Conservation (phyloP, 2,329 filamentous ascomycete genomes). For the Aspergillus sp. region DNA sequence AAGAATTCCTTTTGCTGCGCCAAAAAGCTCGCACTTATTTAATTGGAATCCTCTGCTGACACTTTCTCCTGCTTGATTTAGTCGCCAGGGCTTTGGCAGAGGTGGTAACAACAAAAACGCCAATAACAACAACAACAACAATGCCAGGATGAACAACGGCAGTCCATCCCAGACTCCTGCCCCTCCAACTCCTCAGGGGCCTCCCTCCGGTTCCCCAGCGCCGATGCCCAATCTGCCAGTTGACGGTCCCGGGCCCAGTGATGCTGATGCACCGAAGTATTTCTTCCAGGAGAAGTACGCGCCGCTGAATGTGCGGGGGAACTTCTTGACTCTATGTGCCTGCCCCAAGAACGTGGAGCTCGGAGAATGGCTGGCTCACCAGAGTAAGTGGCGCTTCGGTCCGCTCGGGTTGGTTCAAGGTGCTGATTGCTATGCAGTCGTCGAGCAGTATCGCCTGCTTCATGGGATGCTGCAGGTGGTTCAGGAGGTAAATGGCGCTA, state of each 20-base stretch:
- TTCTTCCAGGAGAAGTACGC: conserved; percentile 49
- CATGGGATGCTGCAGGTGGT: conserved; percentile 84
- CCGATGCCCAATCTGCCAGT: conserved; percentile 27
- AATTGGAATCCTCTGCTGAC: conserved; percentile 12
- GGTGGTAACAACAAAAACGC: conserved; percentile 38
- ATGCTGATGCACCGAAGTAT: conserved; percentile 39
- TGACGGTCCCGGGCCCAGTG: conserved; percentile 29
- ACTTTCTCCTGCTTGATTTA: conserved; percentile 19
- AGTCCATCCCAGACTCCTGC: conserved; percentile 21
- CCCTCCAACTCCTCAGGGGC: conserved; percentile 20
- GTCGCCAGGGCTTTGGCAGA: conserved; percentile 42
- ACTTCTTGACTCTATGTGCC: conserved; percentile 91
- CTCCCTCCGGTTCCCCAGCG: conserved; percentile 28
- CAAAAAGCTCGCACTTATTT: too few relatives aligned
- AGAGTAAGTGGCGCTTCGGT: conserved; percentile 53
- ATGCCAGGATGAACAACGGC: conserved; percentile 29
- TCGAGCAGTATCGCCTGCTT: conserved; percentile 83
- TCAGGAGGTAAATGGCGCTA: conserved; percentile 72
- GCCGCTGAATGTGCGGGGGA: conserved; percentile 87
- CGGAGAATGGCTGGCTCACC: conserved; percentile 92
- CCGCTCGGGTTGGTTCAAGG: conserved; percentile 1
- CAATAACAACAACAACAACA: conserved; percentile 23
- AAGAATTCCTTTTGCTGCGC: too few relatives aligned
- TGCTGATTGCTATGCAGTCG: conserved; percentile 47
- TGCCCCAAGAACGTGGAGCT: conserved; percentile 88